Base-by-base conservation (phyloP, 192 early-diverging fungal species). In the Podochytrium sp. region DNA sequence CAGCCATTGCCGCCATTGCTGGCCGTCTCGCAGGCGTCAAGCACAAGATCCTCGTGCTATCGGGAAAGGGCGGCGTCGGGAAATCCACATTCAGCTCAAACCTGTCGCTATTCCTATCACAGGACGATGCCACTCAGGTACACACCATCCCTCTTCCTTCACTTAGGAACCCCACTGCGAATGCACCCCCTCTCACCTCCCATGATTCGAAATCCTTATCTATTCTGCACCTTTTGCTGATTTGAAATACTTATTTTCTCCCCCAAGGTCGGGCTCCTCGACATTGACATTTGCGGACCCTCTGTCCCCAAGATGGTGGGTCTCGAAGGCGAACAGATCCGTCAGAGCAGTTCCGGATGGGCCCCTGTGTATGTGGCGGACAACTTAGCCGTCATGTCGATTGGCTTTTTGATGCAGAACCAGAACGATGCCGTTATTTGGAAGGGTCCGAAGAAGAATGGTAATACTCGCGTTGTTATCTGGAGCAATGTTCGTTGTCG, bases 381-480 rank as follows among this genome's bases (percentile, higher is more conserved):
- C 73, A 85, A 86, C 52, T 68, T 86, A 1, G 73, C 79, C 20
- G 96, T 95, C 57, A 99, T 99, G 97, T 98, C 96, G 3, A 95
- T 99, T 52, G 96, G 93, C 43, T 99, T 98, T 62, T 85, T 99
- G 77, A 84, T 99, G 58, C 87, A 87, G 39, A 91, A 86, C 75
- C 92, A 91, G 65, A 90, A 97, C 73, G 91, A 96, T 69, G 94
- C 98, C 29, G 94, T 99, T 16, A 94, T 99, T 27, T 99, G 98
- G 98, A 87, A 96, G 41, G 98, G 98, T 2, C 95, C 98, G 35
- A 99, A 99, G 76, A 99, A 99, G 87, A 98, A 92, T 80, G 93
- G 92, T 92, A 83, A 37, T 0, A 57, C 27, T 16, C 20, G 42
- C 39, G 18, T 40, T 27, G 25, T 27, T 30, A 32, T 4, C 0